Base-by-base conservation (phyloP, 2,329 filamentous ascomycete species). In the Pseudogymnoascus sp. region DNA sequence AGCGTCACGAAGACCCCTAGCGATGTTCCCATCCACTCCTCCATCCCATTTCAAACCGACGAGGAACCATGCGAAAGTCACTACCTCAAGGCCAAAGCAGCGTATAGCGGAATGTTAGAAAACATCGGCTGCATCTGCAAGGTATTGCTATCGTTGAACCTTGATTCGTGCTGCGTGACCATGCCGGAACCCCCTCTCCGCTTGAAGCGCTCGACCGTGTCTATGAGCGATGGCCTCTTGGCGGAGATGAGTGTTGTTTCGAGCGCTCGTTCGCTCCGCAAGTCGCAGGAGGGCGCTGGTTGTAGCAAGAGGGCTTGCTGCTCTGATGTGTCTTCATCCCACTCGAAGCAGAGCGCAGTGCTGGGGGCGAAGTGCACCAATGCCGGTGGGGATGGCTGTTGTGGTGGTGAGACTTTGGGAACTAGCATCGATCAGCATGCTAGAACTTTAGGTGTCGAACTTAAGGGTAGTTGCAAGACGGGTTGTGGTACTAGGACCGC, bases 71-170 rank as follows among this genome's bases (percentile, higher is more conserved):
- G 40, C 29, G 51, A 60, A 26, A 42, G 47, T 14, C 62, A 63
- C 39, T 45, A 26, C 21, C 16, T 16, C 12, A 40, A 63, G 37
- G 51, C 62, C 3, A 60, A 42, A 21, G 51, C 31, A 10, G 36
- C 29, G 34, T 63, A 63, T 18, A 59, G 62, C 31, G 62, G n/a
- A 11, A 60, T 63, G 11, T 21, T 60, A 14, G 37, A 60, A 8
- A 60, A 63, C 12, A 60, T 63, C 45, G 51, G 62, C 5, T 63
- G 62, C 23, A 63, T 63, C 21, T 63, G 62, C 62, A 63, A 42
- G 31, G 34, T 63, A 21, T 45, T 60, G 21, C 51, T 63, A 11
- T 63, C 62, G 8, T 40, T 63, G 51, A 63, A 60, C 14, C 18
- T 63, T 18, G 62, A 63, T 18, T 23, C 62, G n/a, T 63, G 62